phyloP scores from a whole-genome alignment of 2,329 filamentous ascomycete species.

The Xylariales sp. region DNA sequence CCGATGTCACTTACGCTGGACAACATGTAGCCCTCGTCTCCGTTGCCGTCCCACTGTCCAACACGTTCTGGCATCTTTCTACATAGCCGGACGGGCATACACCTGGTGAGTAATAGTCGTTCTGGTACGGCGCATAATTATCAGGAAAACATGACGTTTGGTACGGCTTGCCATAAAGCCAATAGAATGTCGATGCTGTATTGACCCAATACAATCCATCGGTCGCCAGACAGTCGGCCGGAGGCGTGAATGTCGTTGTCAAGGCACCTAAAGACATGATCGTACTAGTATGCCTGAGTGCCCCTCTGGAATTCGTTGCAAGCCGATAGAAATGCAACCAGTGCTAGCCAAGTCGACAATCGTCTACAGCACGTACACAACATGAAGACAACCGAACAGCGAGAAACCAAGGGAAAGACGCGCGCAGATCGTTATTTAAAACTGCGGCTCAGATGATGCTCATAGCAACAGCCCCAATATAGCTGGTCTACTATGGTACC shows the following conservation, averaged over 20 bases:
- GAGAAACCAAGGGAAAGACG: too few relatives aligned
- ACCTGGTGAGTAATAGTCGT: conserved; percentile 7
- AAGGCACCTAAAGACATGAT: not conserved
- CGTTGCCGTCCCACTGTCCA: not conserved
- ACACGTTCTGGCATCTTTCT: conserved; percentile 2
- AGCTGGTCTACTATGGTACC: too few relatives aligned
- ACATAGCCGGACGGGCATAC: conserved; percentile 7
- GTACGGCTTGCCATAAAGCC: not conserved
- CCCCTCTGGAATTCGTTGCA: too few relatives aligned
- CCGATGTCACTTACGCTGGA: not conserved
- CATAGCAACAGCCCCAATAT: too few relatives aligned
- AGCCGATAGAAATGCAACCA: not conserved
- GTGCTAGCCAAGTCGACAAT: too few relatives aligned
- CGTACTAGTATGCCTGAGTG: too few relatives aligned
- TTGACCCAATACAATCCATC: not conserved
- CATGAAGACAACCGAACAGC: too few relatives aligned
- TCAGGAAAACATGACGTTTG: not conserved
- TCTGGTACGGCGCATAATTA: not conserved
- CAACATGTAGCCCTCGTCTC: not conserved
- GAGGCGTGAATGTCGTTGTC: not conserved
- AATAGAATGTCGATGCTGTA: not conserved
- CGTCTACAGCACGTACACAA: too few relatives aligned
- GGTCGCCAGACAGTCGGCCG: not conserved
- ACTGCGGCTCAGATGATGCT: too few relatives aligned
- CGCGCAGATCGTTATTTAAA: too few relatives aligned